Conservation (phyloP, 257 asterid genomes). For the Paraleonurus japonicus region DNA sequence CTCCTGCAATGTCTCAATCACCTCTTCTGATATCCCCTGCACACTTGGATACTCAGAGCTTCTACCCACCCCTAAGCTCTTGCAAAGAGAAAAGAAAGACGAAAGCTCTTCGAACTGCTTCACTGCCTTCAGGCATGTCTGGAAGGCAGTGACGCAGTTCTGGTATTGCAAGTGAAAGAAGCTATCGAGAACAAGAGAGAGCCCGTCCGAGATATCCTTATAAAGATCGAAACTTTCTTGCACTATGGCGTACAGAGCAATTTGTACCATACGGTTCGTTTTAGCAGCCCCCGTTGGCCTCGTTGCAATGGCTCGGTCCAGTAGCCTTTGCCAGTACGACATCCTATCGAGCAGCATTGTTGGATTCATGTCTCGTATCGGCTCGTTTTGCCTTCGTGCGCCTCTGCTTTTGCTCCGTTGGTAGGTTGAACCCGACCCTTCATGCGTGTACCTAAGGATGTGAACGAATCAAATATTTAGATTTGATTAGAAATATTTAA, state of each 20-base stretch:
- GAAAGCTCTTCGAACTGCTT: slow-evolving; percentile 74
- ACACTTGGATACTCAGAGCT: slow-evolving; percentile 69
- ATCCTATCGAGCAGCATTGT: slow-evolving; percentile 67
- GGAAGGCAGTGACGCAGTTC: slow-evolving; percentile 61
- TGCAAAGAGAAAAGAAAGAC: slow-evolving; percentile 53
- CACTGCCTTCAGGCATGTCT: slow-evolving; percentile 63
- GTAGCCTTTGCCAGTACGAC: slow-evolving; percentile 71
- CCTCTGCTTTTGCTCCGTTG: slow-evolving; percentile 26
- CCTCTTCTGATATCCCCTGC: slow-evolving; percentile 56
- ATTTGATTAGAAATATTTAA: no score
- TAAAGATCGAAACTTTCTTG: slow-evolving; percentile 80
- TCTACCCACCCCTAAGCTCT: slow-evolving; percentile 63
- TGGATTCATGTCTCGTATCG: slow-evolving; percentile 65
- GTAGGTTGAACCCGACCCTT: slow-evolving; percentile 14
- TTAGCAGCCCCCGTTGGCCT: slow-evolving; percentile 71
- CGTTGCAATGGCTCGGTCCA: slow-evolving; percentile 72
- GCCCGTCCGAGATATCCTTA: slow-evolving; percentile 72
- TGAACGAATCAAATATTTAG: not conserved
- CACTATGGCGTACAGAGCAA: slow-evolving; percentile 60
- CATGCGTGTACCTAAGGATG: slow-evolving; percentile 19
- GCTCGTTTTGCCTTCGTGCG: slow-evolving; percentile 40
- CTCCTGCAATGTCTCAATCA: slow-evolving; percentile 67
- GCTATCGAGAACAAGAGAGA: slow-evolving; percentile 58
- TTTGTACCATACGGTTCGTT: slow-evolving; percentile 50
- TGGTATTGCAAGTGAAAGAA: slow-evolving; percentile 71